Evolutionary conservation across 306 rosid species (phyloP).

Genomic region (Adenanthera pavonina): DNA sequence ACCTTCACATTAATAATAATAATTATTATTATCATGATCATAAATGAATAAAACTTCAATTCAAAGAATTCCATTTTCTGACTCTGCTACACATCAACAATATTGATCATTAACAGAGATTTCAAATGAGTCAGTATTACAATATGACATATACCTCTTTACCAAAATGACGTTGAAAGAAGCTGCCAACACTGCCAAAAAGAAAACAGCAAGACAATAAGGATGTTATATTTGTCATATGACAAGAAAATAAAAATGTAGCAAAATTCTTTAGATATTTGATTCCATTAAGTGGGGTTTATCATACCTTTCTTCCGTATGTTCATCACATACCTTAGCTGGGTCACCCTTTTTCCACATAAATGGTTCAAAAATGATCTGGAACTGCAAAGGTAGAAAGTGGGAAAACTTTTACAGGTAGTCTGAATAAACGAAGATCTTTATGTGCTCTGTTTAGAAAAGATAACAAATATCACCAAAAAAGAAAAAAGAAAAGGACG

Average conservation of each 20-base stretch:
- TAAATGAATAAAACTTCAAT: constrained; percentile 7
- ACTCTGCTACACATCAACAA: constrained; percentile 24
- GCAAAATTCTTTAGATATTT: constrained; percentile 17
- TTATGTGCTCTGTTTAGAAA: constrained; percentile 6
- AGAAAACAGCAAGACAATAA: constrained; percentile 34
- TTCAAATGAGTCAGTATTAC: constrained; percentile 10
- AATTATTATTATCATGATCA: neutral
- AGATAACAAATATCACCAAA: constrained; percentile 30
- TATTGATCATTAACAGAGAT: constrained; percentile 21
- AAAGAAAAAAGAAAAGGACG: constrained; percentile 4
- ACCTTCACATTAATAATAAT: constrained; percentile 56
- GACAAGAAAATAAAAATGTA: constrained; percentile 26
- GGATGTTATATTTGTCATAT: constrained; percentile 29
- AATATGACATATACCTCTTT: constrained; percentile 67
- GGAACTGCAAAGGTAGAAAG: constrained; percentile 71
- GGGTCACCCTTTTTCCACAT: constrained; percentile 69
- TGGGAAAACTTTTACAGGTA: constrained; percentile 5
- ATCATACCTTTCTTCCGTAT: constrained; percentile 72
- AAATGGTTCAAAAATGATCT: constrained; percentile 81
- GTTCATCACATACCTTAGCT: constrained; percentile 55
- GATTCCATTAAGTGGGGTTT: constrained; percentile 30
- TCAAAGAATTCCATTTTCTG: constrained; percentile 15
- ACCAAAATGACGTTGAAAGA: constrained; percentile 96
- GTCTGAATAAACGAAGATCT: constrained; percentile 14
- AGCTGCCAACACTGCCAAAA: constrained; percentile 72